Evolutionary conservation across 2,329 filamentous ascomycete genomes (phyloP).

Genomic region (Aspergillus udagawae): DNA sequence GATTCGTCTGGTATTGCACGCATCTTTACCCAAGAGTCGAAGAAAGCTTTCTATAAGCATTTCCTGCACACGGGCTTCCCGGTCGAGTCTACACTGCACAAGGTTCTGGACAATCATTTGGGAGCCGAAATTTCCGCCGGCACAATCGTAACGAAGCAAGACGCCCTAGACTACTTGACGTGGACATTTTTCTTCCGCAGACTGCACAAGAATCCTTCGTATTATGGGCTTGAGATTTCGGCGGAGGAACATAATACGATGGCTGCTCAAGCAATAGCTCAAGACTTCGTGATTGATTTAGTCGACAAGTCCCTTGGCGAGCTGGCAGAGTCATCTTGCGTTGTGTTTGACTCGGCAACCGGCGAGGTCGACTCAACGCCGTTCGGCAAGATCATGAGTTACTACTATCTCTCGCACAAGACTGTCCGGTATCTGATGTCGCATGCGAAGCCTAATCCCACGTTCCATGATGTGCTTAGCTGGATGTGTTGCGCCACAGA

Average conservation of each 20-base stretch:
- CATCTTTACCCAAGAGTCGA: conserved; percentile 95
- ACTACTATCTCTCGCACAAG: conserved; percentile 95
- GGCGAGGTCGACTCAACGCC: conserved; percentile 87
- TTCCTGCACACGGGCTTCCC: conserved; percentile 98
- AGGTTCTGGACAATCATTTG: conserved; percentile 94
- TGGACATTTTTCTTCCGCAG: conserved; percentile 99
- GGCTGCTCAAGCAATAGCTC: conserved; percentile 78
- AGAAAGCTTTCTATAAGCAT: conserved; percentile 99
- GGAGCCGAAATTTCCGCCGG: conserved; percentile 91
- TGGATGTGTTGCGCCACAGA: conserved; percentile 95
- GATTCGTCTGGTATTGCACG: conserved; percentile 92
- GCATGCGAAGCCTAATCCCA: conserved; percentile 69
- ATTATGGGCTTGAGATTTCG: conserved; percentile 92
- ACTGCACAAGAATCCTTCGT: conserved; percentile 96
- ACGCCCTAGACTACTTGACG: conserved; percentile 93
- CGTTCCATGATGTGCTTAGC: conserved; percentile 75
- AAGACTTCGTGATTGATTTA: conserved; percentile 91
- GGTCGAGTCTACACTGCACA: conserved; percentile 93
- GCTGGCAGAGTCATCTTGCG: conserved; percentile 78
- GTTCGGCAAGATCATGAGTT: conserved; percentile 97
- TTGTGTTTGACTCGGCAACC: conserved; percentile 70
- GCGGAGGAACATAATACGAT: conserved; percentile 88
- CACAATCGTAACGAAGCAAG: conserved; percentile 90
- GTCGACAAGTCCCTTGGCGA: conserved; percentile 82
- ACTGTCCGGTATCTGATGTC: conserved; percentile 82